A percentile compares a stretch with the other conserved stretches of the same genome.
Conservation (phyloP, 306 rosid species). For the Rosa persica region DNA sequence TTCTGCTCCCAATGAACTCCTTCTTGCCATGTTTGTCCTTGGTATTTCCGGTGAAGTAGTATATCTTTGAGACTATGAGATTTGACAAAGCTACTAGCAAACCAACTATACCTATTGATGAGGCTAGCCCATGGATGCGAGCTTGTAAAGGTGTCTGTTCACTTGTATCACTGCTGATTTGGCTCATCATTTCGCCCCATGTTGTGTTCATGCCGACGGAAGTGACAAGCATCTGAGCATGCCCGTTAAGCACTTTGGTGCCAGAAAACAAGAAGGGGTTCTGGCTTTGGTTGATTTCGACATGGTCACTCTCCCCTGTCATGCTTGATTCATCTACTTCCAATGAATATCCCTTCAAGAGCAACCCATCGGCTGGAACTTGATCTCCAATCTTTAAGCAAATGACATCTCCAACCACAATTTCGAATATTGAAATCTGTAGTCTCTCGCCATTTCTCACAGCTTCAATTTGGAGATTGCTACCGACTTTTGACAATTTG, state of each 20-base stretch:
- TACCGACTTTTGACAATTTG: slow-evolving; percentile 34
- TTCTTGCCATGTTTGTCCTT: slow-evolving; percentile 32
- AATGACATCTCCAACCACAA: slow-evolving; percentile 46
- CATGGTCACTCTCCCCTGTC: slow-evolving; percentile 53
- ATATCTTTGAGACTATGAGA: slow-evolving; percentile 32
- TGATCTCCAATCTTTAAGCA: slow-evolving; percentile 50
- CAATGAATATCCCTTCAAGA: slow-evolving; percentile 38
- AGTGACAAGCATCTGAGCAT: slow-evolving; percentile 44
- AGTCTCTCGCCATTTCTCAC: slow-evolving; percentile 29
- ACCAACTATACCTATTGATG: slow-evolving; percentile 43
- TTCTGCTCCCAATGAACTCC: slow-evolving; percentile 35
- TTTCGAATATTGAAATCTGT: slow-evolving; percentile 35
- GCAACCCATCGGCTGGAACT: slow-evolving; percentile 52
- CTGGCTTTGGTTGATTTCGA: slow-evolving; percentile 12
- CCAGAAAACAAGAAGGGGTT: slow-evolving; percentile 48
- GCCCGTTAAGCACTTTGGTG: slow-evolving; percentile 46
- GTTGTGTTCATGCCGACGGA: slow-evolving; percentile 47
- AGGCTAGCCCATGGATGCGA: slow-evolving; percentile 33
- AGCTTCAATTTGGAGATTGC: slow-evolving; percentile 36
- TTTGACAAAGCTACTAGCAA: slow-evolving; percentile 42
- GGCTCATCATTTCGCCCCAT: slow-evolving; percentile 55
- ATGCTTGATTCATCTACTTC: slow-evolving; percentile 51
- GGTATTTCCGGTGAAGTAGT: slow-evolving; percentile 42
- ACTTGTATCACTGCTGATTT: slow-evolving; percentile 21
- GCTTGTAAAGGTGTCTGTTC: slow-evolving; percentile 46